Evolutionary conservation across 345 rosid genomes (phyloP), one percentile per base, ranked within the genome.

Genomic region (Eucalyptus shirleyi): DNA sequence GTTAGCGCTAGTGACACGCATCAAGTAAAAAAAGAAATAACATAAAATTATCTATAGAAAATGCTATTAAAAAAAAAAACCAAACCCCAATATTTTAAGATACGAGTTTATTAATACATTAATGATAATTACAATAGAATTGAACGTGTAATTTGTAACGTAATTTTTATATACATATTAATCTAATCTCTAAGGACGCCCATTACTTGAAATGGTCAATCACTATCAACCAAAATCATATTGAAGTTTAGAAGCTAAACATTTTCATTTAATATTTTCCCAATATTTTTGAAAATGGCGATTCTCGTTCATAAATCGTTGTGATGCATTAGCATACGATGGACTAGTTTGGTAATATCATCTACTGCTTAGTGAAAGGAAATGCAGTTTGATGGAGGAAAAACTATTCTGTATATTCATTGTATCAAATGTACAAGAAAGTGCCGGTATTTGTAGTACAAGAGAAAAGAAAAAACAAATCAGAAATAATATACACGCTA

Each of bases 1-100:
- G 16, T 49, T 2, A 4, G 2, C 1, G 1, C 50, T 14, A 13
- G 16, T 49, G 6, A 13, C 16, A 49, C 2, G 2, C 50, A 12
- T 49, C 50, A 12, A 49, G 50, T 49, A 49, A 49, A 49, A 49
- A 49, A 49, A 49, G 6, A 49, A 49, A 49, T 49, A 49, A 49
- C 50, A 49, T 49, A 49, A 49, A 49, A 4, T 49, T 49, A 26
- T 60, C 12, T 60, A 60, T 51, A 51, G 55, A 51, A 51, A 51
- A 51, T 51, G 55, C 55, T 17, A 51, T 51, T n/a, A n/a, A 49
- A 51, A 17, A 51, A 17, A 51, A 51, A 51, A 51, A 3, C 23
- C n/a, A n/a, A 51, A 51, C 4, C 7, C 19, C 21, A 7, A 18
- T 51, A 51, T 51, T 51, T 51, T 51, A 62, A 62, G 1, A 28